Evolutionary conservation across 2,329 filamentous ascomycete genomes (phyloP), one percentile per base, ranked within the genome.

Genomic region (Aspergillus sp.): DNA sequence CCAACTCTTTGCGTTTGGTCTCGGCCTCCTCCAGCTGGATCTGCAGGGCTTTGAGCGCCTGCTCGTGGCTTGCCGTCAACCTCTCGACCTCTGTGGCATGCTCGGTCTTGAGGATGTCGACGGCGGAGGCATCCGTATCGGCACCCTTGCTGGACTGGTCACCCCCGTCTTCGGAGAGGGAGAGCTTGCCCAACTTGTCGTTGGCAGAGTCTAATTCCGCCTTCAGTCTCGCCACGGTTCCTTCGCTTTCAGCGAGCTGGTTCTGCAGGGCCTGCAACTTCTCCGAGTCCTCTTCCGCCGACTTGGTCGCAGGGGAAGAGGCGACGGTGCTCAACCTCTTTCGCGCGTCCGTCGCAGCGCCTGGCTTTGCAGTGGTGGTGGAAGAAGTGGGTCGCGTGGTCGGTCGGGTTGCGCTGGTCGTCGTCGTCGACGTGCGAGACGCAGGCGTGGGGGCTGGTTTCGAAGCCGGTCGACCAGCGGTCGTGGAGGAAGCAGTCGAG

Each of bases 281-380:
- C 45, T 62, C 59, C 0, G 60, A 52, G 29, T 64, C 59, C 10
- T 61, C 61, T 7, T 57, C 50, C n/a, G 56, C 49, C 30, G 51
- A 35, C 48, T 64, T 65, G 7, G 58, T 51, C 8, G 58, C 52
- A n/a, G 58, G 54, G 5, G 61, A 56, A 4, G 57, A 53, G 44
- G 55, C 43, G 7, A 60, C 55, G 0, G 66, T 65, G 56, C 67
- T 70, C 47, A 68, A 48, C 32, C 67, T 57, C 52, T 66, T 70
- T 46, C 61, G 66, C 3, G 63, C 58, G 26, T 61, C 63, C 5
- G 48, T 46, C 2, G 43, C 42, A 7, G 54, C 42, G 4, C 49
- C 51, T n/a, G 53, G 42, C 12, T 29, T 42, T 26, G 43, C 35
- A 12, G 56, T 55, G 6, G 47, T 43, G 9, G 56, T 53, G 7